Conservation (phyloP, 2,329 filamentous ascomycete species). For the Aspergillus versicolor region DNA sequence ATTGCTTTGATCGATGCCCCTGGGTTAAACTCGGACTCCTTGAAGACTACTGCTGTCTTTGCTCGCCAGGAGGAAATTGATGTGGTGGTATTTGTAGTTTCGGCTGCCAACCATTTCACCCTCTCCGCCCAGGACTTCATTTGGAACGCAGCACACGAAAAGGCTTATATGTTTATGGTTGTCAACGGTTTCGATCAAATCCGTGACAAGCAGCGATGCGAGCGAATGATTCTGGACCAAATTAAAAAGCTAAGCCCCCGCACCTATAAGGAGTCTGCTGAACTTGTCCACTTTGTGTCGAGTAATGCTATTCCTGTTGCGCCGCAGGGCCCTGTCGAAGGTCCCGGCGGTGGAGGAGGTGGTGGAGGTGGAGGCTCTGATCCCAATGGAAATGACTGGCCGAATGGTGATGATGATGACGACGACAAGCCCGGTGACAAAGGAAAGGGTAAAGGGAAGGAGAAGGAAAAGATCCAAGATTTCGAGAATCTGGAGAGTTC, state of each 20-base stretch:
- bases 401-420: constrained; percentile 45
- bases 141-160: constrained; percentile 89
- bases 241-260: constrained; percentile 82
- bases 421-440: constrained; percentile 54
- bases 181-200: constrained; percentile 97
- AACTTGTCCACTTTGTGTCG: constrained; percentile 96
- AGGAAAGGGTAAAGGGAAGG: constrained; percentile 82
- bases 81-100: constrained; percentile 97
- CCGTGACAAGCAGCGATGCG: constrained; percentile 82
- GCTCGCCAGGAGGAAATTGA: constrained; percentile 98
- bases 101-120: constrained; percentile 96
- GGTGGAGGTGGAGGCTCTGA: constrained; percentile 58
- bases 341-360: constrained; percentile 51
- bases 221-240: constrained; percentile 91
- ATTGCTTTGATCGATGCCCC: constrained; percentile 97
- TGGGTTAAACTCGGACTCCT: constrained; percentile 90
- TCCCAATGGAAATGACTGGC: constrained; percentile 27
- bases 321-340: constrained; percentile 55
- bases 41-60: constrained; percentile 96
- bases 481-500: constrained; percentile 89
- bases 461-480: constrained; percentile 84
- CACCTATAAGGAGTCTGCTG: constrained; percentile 87
- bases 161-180: constrained; percentile 98
- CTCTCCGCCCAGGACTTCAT: constrained; percentile 98
- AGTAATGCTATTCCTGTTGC: constrained; percentile 87